A percentile compares a stretch with the other conserved stretches of the same genome.
Conservation (phyloP, 2,329 filamentous ascomycete species). For the Hymenoscyphus fraxineus region DNA sequence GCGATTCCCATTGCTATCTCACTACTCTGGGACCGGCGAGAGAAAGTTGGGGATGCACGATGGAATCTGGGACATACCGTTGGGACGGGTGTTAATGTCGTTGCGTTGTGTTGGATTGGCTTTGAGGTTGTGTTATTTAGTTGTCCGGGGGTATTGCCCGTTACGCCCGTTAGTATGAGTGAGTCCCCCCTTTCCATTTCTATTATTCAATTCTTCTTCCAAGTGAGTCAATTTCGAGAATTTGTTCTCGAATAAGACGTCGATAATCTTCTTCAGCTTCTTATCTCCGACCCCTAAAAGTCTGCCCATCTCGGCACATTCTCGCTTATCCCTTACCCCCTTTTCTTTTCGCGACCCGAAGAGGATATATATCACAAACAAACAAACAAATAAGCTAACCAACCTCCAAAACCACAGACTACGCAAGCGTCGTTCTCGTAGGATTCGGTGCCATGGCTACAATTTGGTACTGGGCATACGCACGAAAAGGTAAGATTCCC, state of each 20-base stretch:
- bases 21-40: slow-evolving; percentile 55
- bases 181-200: neutral
- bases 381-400: neutral
- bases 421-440: slow-evolving; percentile 48
- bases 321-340: neutral
- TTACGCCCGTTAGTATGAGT: slow-evolving; percentile 56
- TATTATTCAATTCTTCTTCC: neutral
- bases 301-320: neutral
- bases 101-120: slow-evolving; percentile 53
- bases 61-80: slow-evolving; percentile 54
- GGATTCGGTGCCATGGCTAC: slow-evolving; percentile 49
- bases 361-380: neutral
- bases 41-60: slow-evolving; percentile 48
- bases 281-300: too few species aligned
- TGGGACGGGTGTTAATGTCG: slow-evolving; percentile 47
- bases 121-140: slow-evolving; percentile 62
- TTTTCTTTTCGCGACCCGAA: neutral
- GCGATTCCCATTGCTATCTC: slow-evolving; percentile 71
- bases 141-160: slow-evolving; percentile 57
- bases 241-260: neutral
- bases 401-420: slow-evolving; percentile 16
- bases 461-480: slow-evolving; percentile 49
- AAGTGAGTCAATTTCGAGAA: neutral
- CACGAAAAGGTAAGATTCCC: slow-evolving; percentile 44
- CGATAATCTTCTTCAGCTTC: too few species aligned